Conservation (phyloP, 345 rosid genomes). For the Microcos paniculata region DNA sequence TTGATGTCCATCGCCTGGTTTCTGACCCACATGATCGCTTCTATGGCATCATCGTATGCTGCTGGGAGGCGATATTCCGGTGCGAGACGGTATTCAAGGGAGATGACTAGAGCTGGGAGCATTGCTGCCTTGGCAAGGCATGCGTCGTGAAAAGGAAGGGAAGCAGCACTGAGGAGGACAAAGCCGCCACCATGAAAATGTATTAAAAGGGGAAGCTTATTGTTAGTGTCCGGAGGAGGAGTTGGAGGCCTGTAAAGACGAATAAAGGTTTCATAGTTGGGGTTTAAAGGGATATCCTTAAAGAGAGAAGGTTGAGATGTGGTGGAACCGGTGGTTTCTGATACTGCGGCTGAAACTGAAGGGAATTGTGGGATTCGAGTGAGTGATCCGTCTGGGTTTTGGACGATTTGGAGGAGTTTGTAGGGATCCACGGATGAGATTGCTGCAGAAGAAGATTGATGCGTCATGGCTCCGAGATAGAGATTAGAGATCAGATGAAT, state of each 20-base stretch:
- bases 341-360: conserved; percentile 31
- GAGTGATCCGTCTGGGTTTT: conserved; percentile 68
- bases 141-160: conserved; percentile 49
- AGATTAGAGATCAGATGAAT: background rate
- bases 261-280: conserved; percentile 45
- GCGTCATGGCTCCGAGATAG: background rate
- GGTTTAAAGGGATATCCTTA: conserved; percentile 62
- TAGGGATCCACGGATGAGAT: conserved; percentile 43
- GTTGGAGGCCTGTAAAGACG: conserved; percentile 58
- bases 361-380: conserved; percentile 46
- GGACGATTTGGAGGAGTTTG: conserved; percentile 49
- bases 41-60: conserved; percentile 77
- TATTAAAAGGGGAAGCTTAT: conserved; percentile 61
- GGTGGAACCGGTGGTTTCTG: conserved; percentile 20
- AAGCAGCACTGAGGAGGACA: conserved; percentile 45
- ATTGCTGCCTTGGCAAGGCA: conserved; percentile 44
- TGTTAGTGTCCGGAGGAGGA: conserved; percentile 27
- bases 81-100: conserved; percentile 82
- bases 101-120: conserved; percentile 53
- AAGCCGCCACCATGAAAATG: conserved; percentile 85
- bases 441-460: background rate
- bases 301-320: conserved; percentile 34
- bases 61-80: conserved; percentile 97
- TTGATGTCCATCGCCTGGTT: conserved; percentile 45
- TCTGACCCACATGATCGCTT: conserved; percentile 65